Evolutionary conservation across 768 basidiomycete species (phyloP).

Genomic region (Butyriboletus loyo): DNA sequence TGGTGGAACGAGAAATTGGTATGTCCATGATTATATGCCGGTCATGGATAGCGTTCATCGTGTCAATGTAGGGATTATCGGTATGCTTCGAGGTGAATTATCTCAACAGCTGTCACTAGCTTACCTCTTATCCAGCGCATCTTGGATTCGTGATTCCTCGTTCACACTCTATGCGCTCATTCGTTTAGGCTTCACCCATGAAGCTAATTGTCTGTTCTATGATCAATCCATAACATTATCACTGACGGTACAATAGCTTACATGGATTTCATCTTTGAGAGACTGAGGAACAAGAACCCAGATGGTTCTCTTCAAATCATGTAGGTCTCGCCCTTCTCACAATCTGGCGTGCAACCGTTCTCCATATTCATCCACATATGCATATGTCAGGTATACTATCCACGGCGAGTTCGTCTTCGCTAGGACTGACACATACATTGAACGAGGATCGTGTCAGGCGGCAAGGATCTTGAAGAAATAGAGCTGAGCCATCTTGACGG

Average conservation of each 20-base stretch:
- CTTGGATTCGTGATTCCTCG: conserved; percentile 94
- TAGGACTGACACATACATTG: not conserved
- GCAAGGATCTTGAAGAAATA: conserved; percentile 78
- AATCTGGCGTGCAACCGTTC: not conserved
- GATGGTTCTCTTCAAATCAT: conserved; percentile 95
- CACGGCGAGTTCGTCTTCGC: conserved; percentile 52
- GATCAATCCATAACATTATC: not conserved
- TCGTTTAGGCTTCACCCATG: conserved; percentile 89
- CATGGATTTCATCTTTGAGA: conserved; percentile 87
- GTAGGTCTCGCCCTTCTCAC: conserved; percentile 33
- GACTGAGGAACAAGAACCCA: conserved; percentile 77
- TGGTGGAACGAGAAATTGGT: conserved; percentile 89
- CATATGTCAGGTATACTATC: conserved; percentile 65
- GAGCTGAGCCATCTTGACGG: conserved; percentile 87
- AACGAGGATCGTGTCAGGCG: conserved; percentile 36
- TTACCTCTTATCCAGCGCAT: conserved; percentile 46
- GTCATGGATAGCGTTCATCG: not conserved
- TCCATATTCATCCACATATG: not conserved
- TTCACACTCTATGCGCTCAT: conserved; percentile 96
- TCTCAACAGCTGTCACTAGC: not conserved
- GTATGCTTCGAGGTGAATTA: conserved; percentile 24
- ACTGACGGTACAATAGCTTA: conserved; percentile 49
- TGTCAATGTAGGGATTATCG: conserved; percentile 56
- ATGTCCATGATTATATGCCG: conserved; percentile 14
- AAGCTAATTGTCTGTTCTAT: conserved; percentile 69